Conservation (phyloP, 164 flowering plant species). For the Vitis rupestris region DNA sequence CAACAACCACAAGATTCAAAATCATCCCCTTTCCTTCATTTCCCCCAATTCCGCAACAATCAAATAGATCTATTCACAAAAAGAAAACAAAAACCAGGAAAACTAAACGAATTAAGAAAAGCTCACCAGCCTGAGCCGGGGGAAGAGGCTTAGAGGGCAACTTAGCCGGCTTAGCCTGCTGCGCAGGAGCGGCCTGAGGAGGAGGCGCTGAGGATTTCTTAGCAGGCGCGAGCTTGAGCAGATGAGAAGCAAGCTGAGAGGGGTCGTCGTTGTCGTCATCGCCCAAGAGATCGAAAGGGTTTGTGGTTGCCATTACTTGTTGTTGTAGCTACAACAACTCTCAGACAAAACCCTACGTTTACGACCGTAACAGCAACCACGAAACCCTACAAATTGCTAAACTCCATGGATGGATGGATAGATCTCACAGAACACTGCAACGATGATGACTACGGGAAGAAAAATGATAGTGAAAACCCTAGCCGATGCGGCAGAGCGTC, state of each 20-base stretch:
- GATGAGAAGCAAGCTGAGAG: slow-evolving; percentile 33
- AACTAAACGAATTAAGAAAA: neutral
- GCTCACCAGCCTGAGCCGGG: slow-evolving; percentile 79
- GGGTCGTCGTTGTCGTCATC: slow-evolving; percentile 57
- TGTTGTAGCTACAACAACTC: neutral
- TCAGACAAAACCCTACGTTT: neutral
- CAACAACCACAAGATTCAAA: too few relatives aligned
- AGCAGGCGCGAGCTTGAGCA: slow-evolving; percentile 18
- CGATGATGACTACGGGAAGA: slow-evolving; percentile 14
- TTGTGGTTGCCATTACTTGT: slow-evolving; percentile 37
- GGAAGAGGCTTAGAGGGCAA: slow-evolving; percentile 76
- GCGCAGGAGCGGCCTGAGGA: slow-evolving; percentile 17
- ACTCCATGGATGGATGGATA: slow-evolving; percentile 4
- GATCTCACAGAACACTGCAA: too few relatives aligned
- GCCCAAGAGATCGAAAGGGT: slow-evolving; percentile 48
- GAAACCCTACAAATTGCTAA: neutral
- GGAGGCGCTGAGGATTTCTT: slow-evolving; percentile 24
- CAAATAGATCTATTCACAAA: neutral
- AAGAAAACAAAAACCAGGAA: neutral
- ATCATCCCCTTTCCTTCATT: neutral
- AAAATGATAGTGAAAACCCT: slow-evolving; percentile 1
- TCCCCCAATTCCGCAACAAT: neutral
- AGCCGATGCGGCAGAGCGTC: too few relatives aligned
- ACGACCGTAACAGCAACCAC: slow-evolving; percentile 5
- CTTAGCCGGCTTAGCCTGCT: slow-evolving; percentile 37